phyloP scores from a whole-genome alignment of 2,329 filamentous ascomycete genomes.

The Colletotrichum truncatum region DNA sequence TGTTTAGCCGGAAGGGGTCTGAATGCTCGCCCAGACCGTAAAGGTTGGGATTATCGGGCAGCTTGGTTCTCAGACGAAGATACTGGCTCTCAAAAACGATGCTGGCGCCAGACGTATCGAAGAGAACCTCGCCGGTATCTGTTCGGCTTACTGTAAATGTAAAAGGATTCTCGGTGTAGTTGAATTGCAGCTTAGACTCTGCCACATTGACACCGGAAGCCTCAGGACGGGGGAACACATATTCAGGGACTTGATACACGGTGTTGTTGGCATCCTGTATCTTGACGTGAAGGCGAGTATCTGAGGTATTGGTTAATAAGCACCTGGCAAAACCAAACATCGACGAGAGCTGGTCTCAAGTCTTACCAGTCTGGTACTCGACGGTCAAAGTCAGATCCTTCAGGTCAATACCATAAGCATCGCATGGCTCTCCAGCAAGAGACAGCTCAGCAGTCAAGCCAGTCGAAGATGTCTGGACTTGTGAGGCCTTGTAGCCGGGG shows the following conservation, averaged over 20 bases:
- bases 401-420: conserved; percentile 36
- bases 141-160: conserved; percentile 67
- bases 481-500: conserved; percentile 62
- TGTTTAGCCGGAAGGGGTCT: conserved; percentile 74
- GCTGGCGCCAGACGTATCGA: conserved; percentile 73
- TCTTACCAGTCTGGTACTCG: conserved; percentile 42
- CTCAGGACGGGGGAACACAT: conserved; percentile 70
- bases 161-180: conserved; percentile 63
- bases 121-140: conserved; percentile 61
- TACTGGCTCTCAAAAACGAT: conserved; percentile 85
- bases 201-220: conserved; percentile 39
- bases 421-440: conserved; percentile 36
- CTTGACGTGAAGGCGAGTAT: conserved; percentile 76
- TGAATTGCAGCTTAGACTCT: conserved; percentile 57
- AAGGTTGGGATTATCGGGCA: conserved; percentile 74
- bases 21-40: conserved; percentile 85
- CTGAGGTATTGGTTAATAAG: conserved; percentile 44
- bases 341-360: not conserved
- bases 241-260: conserved; percentile 79
- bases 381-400: conserved; percentile 39
- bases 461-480: conserved; percentile 60
- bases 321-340: not conserved
- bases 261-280: conserved; percentile 76
- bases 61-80: conserved; percentile 73
- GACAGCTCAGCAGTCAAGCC: conserved; percentile 60